phyloP scores from a whole-genome alignment of 2,329 filamentous ascomycete species.

The Aureobasidium sp. region DNA sequence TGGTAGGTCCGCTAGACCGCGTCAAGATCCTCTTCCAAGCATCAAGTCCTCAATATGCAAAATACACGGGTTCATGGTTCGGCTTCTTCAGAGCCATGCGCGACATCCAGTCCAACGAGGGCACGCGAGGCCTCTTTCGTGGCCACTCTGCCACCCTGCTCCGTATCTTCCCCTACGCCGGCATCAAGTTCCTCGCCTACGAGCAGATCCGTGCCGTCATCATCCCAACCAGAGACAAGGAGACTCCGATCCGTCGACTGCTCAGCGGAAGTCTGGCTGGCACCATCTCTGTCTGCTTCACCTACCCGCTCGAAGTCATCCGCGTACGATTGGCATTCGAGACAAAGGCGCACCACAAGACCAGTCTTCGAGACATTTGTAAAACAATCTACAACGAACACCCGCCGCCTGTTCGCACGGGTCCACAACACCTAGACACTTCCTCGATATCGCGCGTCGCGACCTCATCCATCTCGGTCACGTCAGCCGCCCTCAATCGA shows the following conservation, averaged over 20 bases:
- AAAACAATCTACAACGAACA: constrained; percentile 80
- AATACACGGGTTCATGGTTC: constrained; percentile 84
- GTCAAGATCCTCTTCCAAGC: constrained; percentile 99
- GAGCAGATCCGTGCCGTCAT: constrained; percentile 82
- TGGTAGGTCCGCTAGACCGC: constrained; percentile 90
- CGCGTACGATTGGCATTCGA: constrained; percentile 91
- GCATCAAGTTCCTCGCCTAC: constrained; percentile 96
- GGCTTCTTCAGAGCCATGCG: constrained; percentile 76
- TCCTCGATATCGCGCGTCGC: constrained; percentile 25
- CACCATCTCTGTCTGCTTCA: constrained; percentile 88
- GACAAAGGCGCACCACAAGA: constrained; percentile 66
- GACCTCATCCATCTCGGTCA: constrained; percentile 38
- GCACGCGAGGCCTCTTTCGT: constrained; percentile 71
- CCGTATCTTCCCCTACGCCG: constrained; percentile 93
- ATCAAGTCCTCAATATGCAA: constrained; percentile 85
- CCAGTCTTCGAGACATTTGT: constrained; percentile 69
- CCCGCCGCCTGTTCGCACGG: constrained; percentile 28
- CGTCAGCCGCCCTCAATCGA: constrained; percentile 41
- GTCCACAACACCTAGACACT: constrained; percentile 20
- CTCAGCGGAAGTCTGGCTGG: constrained; percentile 69
- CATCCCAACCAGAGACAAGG: constrained; percentile 64
- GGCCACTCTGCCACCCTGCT: constrained; percentile 91
- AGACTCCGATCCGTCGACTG: constrained; percentile 72
- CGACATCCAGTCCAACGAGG: constrained; percentile 73
- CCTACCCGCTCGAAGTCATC: constrained; percentile 89